Conservation (phyloP, 306 rosid genomes). For the Lathyrus tuberosus region DNA sequence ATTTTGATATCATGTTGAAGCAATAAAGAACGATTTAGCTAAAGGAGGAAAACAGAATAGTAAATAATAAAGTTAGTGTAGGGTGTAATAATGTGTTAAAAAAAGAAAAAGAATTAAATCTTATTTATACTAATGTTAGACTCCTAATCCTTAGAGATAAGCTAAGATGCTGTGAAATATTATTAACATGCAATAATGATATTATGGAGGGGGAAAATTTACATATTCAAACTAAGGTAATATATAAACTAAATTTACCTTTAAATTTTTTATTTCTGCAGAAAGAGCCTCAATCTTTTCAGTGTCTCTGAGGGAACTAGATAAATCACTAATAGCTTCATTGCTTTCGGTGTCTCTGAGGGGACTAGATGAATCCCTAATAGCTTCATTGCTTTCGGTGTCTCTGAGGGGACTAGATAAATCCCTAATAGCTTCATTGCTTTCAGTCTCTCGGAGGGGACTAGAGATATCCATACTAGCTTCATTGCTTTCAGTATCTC, state of each 20-base stretch:
- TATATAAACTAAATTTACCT: constrained; percentile 52
- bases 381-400: constrained; percentile 42
- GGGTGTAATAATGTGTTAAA: no score
- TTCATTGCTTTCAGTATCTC: constrained; percentile 46
- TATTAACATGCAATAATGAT: constrained; percentile 6
- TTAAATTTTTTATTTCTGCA: constrained; percentile 57
- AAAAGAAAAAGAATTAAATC: no score
- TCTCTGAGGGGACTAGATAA: constrained; percentile 49
- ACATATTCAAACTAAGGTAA: constrained; percentile 5
- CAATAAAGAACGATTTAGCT: constrained; percentile 1
- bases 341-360: constrained; percentile 44
- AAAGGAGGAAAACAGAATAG: constrained; percentile 14
- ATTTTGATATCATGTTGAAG: constrained; percentile 8
- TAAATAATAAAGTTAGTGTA: no score
- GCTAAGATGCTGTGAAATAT: constrained; percentile 9
- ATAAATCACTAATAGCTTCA: constrained; percentile 46
- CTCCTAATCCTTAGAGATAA: no score
- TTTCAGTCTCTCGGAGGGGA: constrained; percentile 49
- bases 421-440: constrained; percentile 46
- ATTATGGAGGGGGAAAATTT: not conserved
- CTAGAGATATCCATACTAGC: constrained; percentile 50
- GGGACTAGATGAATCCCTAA: constrained; percentile 51
- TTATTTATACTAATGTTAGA: no score
- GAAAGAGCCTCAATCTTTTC: constrained; percentile 56
- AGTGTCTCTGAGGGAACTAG: constrained; percentile 46